These are phyloP conservation scores for Ilyonectria mors-panacis DNA, from an alignment of 2,329 filamentous ascomycete species.

Conservation along the genomic window DNA sequence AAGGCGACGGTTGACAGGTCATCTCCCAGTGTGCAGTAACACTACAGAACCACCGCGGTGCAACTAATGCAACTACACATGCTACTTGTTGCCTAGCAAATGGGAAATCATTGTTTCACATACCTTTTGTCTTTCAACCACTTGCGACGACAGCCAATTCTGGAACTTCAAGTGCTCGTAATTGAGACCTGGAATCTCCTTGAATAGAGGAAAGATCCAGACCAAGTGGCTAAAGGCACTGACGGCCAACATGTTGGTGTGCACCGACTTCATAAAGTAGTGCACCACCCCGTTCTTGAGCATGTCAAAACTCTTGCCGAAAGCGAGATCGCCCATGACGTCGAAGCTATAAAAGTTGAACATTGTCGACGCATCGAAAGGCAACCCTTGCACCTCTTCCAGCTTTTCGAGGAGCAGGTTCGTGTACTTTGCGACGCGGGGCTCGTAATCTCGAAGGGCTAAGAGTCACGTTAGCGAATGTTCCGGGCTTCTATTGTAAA, in stretches of 20 bases:
- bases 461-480: neutral
- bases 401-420: conserved; percentile 25
- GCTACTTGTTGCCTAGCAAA: too few relatives aligned
- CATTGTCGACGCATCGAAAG: conserved; percentile 49
- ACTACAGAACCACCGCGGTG: too few relatives aligned
- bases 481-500: too few relatives aligned
- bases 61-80: too few relatives aligned
- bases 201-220: conserved; percentile 29
- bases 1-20: neutral
- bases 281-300: conserved; percentile 36
- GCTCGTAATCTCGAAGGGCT: conserved; percentile 33
- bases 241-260: conserved; percentile 20
- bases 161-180: conserved; percentile 20
- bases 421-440: conserved; percentile 24
- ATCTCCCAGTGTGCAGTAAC: too few relatives aligned
- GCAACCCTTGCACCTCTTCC: conserved; percentile 24
- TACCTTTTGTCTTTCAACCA: conserved; percentile 15
- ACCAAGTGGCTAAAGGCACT: conserved; percentile 26
- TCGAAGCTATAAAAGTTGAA: conserved; percentile 57
- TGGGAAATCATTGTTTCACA: neutral
- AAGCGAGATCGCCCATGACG: conserved; percentile 58
- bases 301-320: conserved; percentile 55
- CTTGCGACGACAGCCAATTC: conserved; percentile 11
- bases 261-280: conserved; percentile 26
- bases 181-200: conserved; percentile 25